Evolutionary conservation across 345 rosid genomes (phyloP), one percentile per base, ranked within the genome.

Genomic region (Gossypium thurberi): DNA sequence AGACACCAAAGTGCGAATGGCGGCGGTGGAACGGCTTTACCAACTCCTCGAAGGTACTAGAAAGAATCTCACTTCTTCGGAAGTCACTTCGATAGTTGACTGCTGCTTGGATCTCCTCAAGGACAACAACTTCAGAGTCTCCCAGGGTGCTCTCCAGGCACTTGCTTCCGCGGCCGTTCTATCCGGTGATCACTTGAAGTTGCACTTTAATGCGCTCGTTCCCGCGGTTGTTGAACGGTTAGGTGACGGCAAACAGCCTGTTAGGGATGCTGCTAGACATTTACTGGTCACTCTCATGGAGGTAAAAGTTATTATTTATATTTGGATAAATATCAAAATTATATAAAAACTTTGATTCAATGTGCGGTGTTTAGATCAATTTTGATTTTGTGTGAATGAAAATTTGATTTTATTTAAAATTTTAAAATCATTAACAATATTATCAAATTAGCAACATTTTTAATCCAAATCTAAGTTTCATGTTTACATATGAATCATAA

Each of bases 1-100:
- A 84, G 99, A 91, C 81, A 91, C 98, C 1, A 96, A 96, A 75
- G 99, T 91, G 89, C 84, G 99, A 83, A 96, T 96, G 99, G 99
- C 99, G 3, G 99, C 93, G 15, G 98, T 96, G 53, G 99, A 96
- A 84, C 84, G 96, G 20, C 88, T 96, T 9, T 90, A 90, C 82
- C 91, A 93, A 79, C 92, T 86, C 40, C 94, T 96, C 0, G 99
- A 96, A 84, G 89, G 93, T 78, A 87, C 92, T 69, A 75, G 94
- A 65, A 90, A 83, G 87, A 84, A 91, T 74, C 83, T 96, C 71
- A 85, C 82, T 69, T 77, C 90, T 10, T 48, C 98, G 25, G 99
- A 96, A 75, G 90, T 90, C 65, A 87, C 94, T 23, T 80, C 94
- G 59, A 89, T 96, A 1, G 96, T 96, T 20, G 99, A 96, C 74